Evolutionary conservation across 2,329 filamentous ascomycete genomes (phyloP).

Genomic region (Cytospora piceae): DNA sequence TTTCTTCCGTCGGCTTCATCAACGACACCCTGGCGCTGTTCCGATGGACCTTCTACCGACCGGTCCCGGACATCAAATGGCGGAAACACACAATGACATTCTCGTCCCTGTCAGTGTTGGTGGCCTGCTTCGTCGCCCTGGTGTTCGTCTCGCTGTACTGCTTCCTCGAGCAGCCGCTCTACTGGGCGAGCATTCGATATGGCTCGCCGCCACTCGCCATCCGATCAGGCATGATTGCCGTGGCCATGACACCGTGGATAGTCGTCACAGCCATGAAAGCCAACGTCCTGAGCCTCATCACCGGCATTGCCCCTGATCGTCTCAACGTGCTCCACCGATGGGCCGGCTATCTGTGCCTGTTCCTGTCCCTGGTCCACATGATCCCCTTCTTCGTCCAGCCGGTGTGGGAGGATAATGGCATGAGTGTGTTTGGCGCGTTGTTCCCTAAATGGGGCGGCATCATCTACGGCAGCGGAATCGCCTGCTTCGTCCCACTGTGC

Average conservation of each 20-base stretch:
- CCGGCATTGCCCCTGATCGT: constrained; percentile 88
- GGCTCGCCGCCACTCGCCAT: constrained; percentile 89
- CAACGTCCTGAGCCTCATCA: constrained; percentile 81
- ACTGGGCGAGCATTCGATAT: constrained; percentile 83
- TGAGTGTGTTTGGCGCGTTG: constrained; percentile 69
- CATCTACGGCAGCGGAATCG: constrained; percentile 84
- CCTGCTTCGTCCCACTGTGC: constrained; percentile 77
- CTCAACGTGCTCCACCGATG: constrained; percentile 93
- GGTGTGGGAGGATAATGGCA: constrained; percentile 78
- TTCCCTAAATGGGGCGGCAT: constrained; percentile 68
- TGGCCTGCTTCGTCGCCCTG: constrained; percentile 69
- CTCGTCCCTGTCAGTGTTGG: constrained; percentile 74
- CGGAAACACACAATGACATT: constrained; percentile 74
- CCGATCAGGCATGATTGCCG: constrained; percentile 86
- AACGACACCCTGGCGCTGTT: constrained; percentile 83
- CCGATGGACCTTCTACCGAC: constrained; percentile 86
- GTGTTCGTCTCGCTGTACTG: constrained; percentile 78
- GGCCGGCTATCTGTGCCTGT: constrained; percentile 84
- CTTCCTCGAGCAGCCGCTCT: constrained; percentile 86
- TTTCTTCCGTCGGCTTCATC: constrained; percentile 73
- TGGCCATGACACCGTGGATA: constrained; percentile 93
- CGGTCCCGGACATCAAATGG: constrained; percentile 74
- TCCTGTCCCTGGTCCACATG: constrained; percentile 81
- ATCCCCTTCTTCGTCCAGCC: constrained; percentile 90
- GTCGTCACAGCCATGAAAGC: constrained; percentile 88